A percentile compares a stretch with the other conserved stretches of the same genome.
Conservation (phyloP, 495 filamentous ascomycete species). For the Aspergillus baeticus region DNA sequence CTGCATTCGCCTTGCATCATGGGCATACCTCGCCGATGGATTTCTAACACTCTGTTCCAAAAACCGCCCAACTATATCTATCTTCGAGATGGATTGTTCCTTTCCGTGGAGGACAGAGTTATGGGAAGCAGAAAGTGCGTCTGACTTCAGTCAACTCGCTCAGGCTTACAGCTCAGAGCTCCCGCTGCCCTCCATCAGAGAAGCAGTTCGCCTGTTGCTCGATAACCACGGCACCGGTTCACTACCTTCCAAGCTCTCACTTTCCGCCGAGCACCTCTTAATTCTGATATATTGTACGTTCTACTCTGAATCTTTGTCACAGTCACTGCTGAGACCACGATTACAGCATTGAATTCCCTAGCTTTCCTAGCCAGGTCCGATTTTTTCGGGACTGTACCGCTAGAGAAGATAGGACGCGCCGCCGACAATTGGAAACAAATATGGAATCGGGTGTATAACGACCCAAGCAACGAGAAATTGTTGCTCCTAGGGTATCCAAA, state of each 20-base stretch:
- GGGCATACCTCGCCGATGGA: slow-evolving; percentile 39
- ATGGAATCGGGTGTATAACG: slow-evolving; percentile 27
- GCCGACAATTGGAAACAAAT: slow-evolving; percentile 37
- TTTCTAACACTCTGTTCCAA: slow-evolving; percentile 42
- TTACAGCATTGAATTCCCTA: slow-evolving; percentile 32
- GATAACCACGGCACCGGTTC: slow-evolving; percentile 16
- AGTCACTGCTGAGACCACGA: not conserved
- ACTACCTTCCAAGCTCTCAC: slow-evolving; percentile 26
- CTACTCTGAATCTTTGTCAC: not conserved
- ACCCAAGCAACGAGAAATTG: slow-evolving; percentile 22
- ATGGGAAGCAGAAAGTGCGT: slow-evolving; percentile 36
- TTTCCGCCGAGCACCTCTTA: slow-evolving; percentile 34
- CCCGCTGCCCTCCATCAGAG: slow-evolving; percentile 26
- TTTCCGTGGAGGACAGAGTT: slow-evolving; percentile 37
- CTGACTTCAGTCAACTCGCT: slow-evolving; percentile 27
- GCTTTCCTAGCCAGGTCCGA: slow-evolving; percentile 32
- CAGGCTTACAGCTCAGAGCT: slow-evolving; percentile 3
- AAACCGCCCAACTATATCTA: slow-evolving; percentile 33
- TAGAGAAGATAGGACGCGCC: slow-evolving; percentile 29
- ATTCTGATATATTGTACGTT: slow-evolving; percentile 38
- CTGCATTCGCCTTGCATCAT: slow-evolving; percentile 37
- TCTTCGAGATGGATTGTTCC: slow-evolving; percentile 38
- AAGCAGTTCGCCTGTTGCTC: slow-evolving; percentile 27
- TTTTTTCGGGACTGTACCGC: slow-evolving; percentile 26
- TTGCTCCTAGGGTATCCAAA: slow-evolving; percentile 37